These are phyloP conservation scores for Helicocarpus griseus DNA, from an alignment of 2,329 filamentous ascomycete species.

Conservation along the genomic window DNA sequence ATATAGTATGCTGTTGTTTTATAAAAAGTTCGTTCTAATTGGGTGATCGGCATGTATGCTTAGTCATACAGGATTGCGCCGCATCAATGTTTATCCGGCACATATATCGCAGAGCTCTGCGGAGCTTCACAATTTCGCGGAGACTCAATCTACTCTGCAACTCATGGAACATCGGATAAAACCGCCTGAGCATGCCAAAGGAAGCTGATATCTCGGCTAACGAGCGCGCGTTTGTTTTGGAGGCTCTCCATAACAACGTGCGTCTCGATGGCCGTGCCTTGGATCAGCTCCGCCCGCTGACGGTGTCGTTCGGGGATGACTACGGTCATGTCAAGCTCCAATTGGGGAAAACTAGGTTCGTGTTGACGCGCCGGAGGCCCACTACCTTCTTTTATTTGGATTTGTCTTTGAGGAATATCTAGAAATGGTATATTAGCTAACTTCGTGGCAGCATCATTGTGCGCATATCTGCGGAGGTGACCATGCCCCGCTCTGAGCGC, in stretches of 20 bases:
- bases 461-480: conserved; percentile 79
- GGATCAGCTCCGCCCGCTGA: conserved; percentile 68
- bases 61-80: not conserved
- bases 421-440: not conserved
- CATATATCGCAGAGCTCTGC: not conserved
- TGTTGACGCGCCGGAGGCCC: not conserved
- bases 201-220: conserved; percentile 66
- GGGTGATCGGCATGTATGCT: too few relatives aligned
- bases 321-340: conserved; percentile 82
- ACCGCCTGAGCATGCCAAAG: conserved; percentile 9
- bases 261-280: conserved; percentile 76
- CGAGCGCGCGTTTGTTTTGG: conserved; percentile 74
- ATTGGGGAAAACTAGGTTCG: conserved; percentile 80
- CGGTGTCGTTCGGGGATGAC: conserved; percentile 77
- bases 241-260: conserved; percentile 70
- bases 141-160: not conserved
- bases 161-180: conserved; percentile 6
- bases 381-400: not conserved
- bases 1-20: too few relatives aligned
- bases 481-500: conserved; percentile 73
- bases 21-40: too few relatives aligned
- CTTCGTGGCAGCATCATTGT: conserved; percentile 57
- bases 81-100: not conserved
- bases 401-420: not conserved
- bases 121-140: not conserved